Percentiles rank a stretch among this genome's conserved stretches.
phyloP scores from a whole-genome alignment of 75 land plant species.

The Azolla pinnata region DNA sequence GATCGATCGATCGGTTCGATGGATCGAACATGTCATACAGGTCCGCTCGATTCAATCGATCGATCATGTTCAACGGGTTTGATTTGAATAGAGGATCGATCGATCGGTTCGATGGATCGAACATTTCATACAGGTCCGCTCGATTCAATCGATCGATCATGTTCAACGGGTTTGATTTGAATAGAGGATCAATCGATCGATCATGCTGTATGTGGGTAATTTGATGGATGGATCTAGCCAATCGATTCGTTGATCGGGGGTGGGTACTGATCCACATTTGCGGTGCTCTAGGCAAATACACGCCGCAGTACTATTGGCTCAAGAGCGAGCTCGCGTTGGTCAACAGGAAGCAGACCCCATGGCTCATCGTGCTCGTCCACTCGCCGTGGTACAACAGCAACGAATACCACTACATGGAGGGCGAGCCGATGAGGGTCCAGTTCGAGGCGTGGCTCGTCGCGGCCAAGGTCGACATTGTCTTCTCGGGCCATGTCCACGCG shows the following conservation, averaged over 20 bases:
- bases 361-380: constrained; percentile 86
- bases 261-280: constrained; percentile 4
- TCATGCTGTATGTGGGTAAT: background rate
- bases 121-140: background rate
- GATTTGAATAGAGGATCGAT: too few relatives aligned
- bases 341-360: constrained; percentile 80
- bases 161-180: too few relatives aligned
- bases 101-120: too few relatives aligned
- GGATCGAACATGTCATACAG: background rate
- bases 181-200: too few relatives aligned
- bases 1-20: too few relatives aligned
- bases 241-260: background rate
- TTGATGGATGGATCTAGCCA: background rate
- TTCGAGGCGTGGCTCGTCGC: constrained; percentile 56
- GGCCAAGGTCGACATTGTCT: constrained; percentile 72
- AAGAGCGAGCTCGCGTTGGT: constrained; percentile 47
- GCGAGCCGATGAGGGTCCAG: constrained; percentile 67
- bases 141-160: too few relatives aligned
- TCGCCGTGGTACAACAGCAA: constrained; percentile 78
- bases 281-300: constrained; percentile 71
- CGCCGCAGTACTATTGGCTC: constrained; percentile 74
- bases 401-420: constrained; percentile 73
- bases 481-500: constrained; percentile 95
- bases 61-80: too few relatives aligned
- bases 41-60: too few relatives aligned